Evolutionary conservation across 1,284 basidiomycete species (phyloP), one percentile per base, ranked within the genome.

Genomic region (Heliocybe sulcata): DNA sequence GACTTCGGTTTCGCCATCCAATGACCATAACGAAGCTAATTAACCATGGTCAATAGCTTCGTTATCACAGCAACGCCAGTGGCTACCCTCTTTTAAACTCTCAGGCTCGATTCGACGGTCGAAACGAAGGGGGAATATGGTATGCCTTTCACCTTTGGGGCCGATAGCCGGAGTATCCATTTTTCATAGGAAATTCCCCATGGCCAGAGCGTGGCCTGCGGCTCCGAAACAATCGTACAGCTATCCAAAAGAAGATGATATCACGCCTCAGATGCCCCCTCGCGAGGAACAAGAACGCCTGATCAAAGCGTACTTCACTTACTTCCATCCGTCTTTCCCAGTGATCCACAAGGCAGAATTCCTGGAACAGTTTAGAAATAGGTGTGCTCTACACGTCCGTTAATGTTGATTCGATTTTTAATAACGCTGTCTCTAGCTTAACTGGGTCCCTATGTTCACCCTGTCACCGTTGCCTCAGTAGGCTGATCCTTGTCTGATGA

Each of bases 271-370:
- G 19, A 68, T 91, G 52, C 87, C 87, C 55, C 67, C 83, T 45
- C 57, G 74, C 48, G 73, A 79, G 35, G 65, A 79, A 51, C 90
- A 92, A 67, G 79, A 85, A 52, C 77, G 77, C 51, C 73, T 94
- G 6, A 69, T 94, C 51, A 77, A 81, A 27, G 71, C 92, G 4
- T 94, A 90, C 66, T 93, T 92, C 69, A 81, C 80, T 3, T 87
- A 90, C 64, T 83, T 89, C 25, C 91, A 94, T 61, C 89, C 90
- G 31, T 74, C 84, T 51, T 84, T 88, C 60, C 90, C 90, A 11
- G 75, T 91, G 35, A 70, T 93, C 14, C 82, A 91, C 69, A 89
- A 87, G 65, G 71, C 71, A 20, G 77, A 81, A 22, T 92, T 94
- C 68, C 68, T 88, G 62, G 68, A 75, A 12, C 82, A 89, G 60